These are phyloP conservation scores for Taphrina flavorubra DNA, from an alignment of 1,139 yeast species.

Conservation along the genomic window DNA sequence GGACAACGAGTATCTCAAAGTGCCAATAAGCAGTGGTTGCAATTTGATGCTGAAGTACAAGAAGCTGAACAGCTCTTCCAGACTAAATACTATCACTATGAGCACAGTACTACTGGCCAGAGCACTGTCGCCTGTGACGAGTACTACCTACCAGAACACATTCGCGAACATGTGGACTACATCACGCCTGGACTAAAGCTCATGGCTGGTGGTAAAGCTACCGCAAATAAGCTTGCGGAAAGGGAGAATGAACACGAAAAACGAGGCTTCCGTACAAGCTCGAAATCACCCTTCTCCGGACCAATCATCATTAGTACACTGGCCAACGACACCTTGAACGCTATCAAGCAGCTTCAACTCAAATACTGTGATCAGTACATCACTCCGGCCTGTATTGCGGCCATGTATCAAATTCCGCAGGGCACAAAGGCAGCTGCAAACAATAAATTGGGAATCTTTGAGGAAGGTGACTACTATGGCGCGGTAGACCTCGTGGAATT, in stretches of 20 bases:
- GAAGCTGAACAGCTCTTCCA: constrained; percentile 25
- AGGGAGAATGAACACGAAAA: background rate
- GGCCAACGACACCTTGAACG: background rate
- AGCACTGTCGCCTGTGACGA: constrained; percentile 5
- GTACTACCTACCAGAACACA: constrained; percentile 16
- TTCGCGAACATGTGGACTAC: constrained; percentile 25
- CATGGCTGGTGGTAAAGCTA: background rate
- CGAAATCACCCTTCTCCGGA: constrained; percentile 5
- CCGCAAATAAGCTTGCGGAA: background rate
- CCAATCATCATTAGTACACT: background rate
- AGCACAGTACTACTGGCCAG: constrained; percentile 3
- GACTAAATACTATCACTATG: constrained; percentile 9
- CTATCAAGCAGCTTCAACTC: constrained; percentile 6
- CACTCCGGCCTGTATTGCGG: constrained; percentile 27
- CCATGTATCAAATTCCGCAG: constrained; percentile 22
- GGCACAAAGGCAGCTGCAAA: background rate
- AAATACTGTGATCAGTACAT: constrained; percentile 14
- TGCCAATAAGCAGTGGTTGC: constrained; percentile 8
- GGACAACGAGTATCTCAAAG: background rate
- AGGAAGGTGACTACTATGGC: constrained; percentile 13
- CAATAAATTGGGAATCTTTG: constrained; percentile 27
- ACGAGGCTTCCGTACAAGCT: background rate
- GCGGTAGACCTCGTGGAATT: constrained; percentile 14
- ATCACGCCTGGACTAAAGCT: constrained; percentile 15
- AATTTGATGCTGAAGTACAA: constrained; percentile 2